Evolutionary conservation across 2,329 filamentous ascomycete genomes (phyloP).

Genomic region (Corinectria fuckeliana): DNA sequence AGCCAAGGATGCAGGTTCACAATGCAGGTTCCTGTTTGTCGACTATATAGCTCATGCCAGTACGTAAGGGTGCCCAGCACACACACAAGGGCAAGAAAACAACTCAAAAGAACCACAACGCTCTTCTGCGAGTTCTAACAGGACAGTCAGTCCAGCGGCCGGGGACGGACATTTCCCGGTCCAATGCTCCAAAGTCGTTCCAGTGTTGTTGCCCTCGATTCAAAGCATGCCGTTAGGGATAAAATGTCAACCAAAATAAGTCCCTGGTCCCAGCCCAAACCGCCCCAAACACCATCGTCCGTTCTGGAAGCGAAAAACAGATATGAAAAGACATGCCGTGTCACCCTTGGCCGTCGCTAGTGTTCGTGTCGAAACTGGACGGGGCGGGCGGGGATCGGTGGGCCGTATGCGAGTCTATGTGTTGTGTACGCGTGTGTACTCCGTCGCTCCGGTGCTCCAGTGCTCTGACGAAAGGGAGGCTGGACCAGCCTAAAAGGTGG

Average conservation of each 20-base stretch:
- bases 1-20: background rate
- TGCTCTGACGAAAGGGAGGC: conserved; percentile 20
- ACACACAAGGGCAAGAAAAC: conserved; percentile 18
- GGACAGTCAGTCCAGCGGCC: conserved; percentile 13
- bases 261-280: conserved; percentile 26
- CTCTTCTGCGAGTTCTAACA: conserved; percentile 18
- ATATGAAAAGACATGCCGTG: conserved; percentile 14
- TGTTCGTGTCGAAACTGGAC: conserved; percentile 7
- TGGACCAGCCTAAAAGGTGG: conserved; percentile 8
- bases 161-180: background rate
- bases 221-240: conserved; percentile 11
- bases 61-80: conserved; percentile 33
- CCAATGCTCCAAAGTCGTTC: background rate
- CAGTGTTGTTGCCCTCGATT: conserved; percentile 7
- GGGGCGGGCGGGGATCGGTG: conserved; percentile 16
- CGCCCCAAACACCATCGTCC: conserved; percentile 35
- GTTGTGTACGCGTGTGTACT: conserved; percentile 15
- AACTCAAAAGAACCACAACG: conserved; percentile 6
- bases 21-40: conserved; percentile 1
- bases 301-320: conserved; percentile 22
- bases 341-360: conserved; percentile 9
- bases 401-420: conserved; percentile 28
- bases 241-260: conserved; percentile 20
- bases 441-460: conserved; percentile 18
- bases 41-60: conserved; percentile 13